Evolutionary conservation across 176 grass and related monocot genomes (phyloP).

Genomic region (Hordeum marinum): DNA sequence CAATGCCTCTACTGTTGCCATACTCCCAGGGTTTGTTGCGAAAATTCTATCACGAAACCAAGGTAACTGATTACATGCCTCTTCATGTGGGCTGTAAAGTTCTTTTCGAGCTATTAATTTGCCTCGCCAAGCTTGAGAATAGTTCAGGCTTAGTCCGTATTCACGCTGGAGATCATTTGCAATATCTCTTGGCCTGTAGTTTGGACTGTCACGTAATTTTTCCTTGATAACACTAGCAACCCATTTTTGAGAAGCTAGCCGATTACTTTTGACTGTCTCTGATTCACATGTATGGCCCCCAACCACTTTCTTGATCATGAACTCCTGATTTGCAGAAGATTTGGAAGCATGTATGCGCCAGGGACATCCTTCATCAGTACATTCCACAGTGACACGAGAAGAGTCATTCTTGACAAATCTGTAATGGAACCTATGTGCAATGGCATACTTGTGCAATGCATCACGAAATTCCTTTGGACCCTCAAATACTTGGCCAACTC

Average conservation of each 20-base stretch:
- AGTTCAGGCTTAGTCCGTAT: conserved; percentile 62
- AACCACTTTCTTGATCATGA: conserved; percentile 68
- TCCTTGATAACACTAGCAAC: conserved; percentile 82
- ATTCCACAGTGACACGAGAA: conserved; percentile 60
- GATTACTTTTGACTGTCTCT: conserved; percentile 50
- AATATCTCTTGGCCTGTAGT: conserved; percentile 71
- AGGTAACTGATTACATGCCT: conserved; percentile 57
- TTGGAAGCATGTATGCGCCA: conserved; percentile 75
- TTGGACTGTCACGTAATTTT: conserved; percentile 58
- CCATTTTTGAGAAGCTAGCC: conserved; percentile 63
- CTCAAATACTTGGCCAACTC: conserved; percentile 66
- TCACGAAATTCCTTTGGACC: conserved; percentile 67
- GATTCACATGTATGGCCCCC: conserved; percentile 65
- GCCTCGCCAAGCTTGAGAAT: conserved; percentile 76
- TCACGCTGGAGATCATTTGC: conserved; percentile 67
- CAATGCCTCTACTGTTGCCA: conserved; percentile 47
- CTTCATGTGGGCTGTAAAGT: conserved; percentile 63
- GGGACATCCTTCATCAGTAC: conserved; percentile 47
- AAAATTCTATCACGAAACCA: conserved; percentile 71
- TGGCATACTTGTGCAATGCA: conserved; percentile 68
- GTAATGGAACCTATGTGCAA: conserved; percentile 72
- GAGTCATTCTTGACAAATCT: conserved; percentile 75
- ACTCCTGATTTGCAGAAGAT: conserved; percentile 51
- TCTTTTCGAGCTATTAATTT: conserved; percentile 67
- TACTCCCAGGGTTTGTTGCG: conserved; percentile 67